Evolutionary conservation across 2,329 filamentous ascomycete genomes (phyloP).

Genomic region (Exophiala lecanii-corni): DNA sequence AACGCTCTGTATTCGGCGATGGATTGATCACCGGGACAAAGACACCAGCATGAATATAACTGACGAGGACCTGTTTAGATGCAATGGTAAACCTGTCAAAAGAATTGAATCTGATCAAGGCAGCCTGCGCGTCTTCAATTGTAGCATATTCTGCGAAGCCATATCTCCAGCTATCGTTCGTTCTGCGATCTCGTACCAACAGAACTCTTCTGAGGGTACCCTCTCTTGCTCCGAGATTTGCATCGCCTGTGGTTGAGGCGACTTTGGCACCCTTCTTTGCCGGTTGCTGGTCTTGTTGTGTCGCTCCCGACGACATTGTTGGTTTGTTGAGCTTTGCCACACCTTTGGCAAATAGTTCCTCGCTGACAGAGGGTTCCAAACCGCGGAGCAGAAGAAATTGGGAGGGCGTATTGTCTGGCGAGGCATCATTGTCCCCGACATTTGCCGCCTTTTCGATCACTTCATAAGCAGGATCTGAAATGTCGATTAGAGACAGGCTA

Average conservation of each 20-base stretch:
- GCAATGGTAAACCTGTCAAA: conserved; percentile 74
- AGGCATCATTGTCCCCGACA: conserved; percentile 52
- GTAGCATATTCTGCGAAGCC: conserved; percentile 81
- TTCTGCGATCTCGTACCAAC: conserved; percentile 67
- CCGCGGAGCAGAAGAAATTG: conserved; percentile 73
- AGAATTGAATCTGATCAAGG: conserved; percentile 65
- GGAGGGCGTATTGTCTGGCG: conserved; percentile 57
- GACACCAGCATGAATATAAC: conserved; percentile 77
- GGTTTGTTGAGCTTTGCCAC: conserved; percentile 68
- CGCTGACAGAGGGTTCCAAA: conserved; percentile 64
- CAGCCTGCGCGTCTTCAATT: conserved; percentile 69
- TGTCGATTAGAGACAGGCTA: too few relatives aligned
- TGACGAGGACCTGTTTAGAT: conserved; percentile 65
- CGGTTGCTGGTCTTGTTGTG: conserved; percentile 29
- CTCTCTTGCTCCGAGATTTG: conserved; percentile 65
- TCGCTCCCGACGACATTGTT: conserved; percentile 36
- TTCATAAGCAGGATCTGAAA: conserved; percentile 13
- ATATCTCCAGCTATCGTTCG: conserved; percentile 70
- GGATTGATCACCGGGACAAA: conserved; percentile 69
- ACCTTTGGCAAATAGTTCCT: conserved; percentile 67
- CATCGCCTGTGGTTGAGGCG: conserved; percentile 52
- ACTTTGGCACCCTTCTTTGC: conserved; percentile 44
- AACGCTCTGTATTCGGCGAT: conserved; percentile 53
- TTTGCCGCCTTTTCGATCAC: conserved; percentile 40
- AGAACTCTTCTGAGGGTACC: conserved; percentile 73